Percentiles rank a stretch among this genome's conserved stretches.
phyloP scores from a whole-genome alignment of 148 eudicot species.

The Chenopodium quinoa region DNA sequence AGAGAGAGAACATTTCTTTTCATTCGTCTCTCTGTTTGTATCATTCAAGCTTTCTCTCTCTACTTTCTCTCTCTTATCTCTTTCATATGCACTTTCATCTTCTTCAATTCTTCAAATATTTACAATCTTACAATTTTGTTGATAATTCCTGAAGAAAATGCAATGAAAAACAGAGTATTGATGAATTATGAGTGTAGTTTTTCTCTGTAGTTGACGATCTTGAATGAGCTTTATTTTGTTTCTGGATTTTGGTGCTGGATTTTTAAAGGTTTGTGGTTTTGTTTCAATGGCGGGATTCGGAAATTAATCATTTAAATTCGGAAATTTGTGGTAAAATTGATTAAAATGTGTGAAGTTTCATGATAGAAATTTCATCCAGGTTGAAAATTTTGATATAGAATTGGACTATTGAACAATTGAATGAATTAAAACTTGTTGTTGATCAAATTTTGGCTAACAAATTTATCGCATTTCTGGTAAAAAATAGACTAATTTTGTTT shows the following conservation, averaged over 20 bases:
- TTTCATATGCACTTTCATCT: background rate
- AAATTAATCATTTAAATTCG: no score
- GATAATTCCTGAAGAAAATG: background rate
- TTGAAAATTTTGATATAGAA: no score
- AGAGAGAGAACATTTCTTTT: background rate
- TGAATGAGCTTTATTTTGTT: background rate
- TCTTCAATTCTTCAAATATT: background rate
- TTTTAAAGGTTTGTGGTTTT: background rate
- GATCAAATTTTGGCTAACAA: background rate
- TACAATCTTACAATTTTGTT: slow-evolving; percentile 1
- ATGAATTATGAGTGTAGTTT: background rate
- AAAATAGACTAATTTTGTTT: background rate
- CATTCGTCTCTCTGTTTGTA: background rate
- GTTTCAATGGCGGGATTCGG: background rate
- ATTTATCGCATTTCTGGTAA: background rate
- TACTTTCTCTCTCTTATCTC: background rate
- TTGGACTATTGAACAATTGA: background rate
- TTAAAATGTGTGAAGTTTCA: background rate
- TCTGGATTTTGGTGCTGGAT: background rate
- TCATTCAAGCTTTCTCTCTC: background rate
- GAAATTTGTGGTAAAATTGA: background rate
- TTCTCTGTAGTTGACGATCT: slow-evolving; percentile 23
- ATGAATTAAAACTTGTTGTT: no score
- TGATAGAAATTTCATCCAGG: no score
- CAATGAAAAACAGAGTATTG: background rate